Percentiles rank a stretch among this genome's conserved stretches.
Evolutionary conservation across 2,329 filamentous ascomycete genomes (phyloP).

Genomic region (Whalleya microplaca): DNA sequence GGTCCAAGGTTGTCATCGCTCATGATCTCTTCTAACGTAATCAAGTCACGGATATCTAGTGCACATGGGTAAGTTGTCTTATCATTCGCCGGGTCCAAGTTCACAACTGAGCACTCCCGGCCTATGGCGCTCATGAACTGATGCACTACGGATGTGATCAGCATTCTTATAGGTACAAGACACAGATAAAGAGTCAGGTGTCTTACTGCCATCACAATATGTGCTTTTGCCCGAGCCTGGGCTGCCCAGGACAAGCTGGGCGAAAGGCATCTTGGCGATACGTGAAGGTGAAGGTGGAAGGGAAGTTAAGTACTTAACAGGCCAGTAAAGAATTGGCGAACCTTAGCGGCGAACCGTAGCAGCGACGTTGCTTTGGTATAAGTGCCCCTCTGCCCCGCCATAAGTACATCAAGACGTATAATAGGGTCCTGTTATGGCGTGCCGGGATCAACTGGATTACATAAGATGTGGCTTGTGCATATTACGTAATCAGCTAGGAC

Average conservation of each 20-base stretch:
- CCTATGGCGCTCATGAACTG: constrained; percentile 97
- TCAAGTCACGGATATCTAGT: constrained; percentile 84
- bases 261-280: constrained; percentile 59
- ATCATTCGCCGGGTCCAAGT: constrained; percentile 97
- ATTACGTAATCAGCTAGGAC: too few relatives aligned
- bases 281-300: constrained; percentile 1
- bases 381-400: too few relatives aligned
- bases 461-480: too few relatives aligned
- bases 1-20: constrained; percentile 85
- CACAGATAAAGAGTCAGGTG: constrained; percentile 6
- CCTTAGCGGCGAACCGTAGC: too few relatives aligned
- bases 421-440: too few relatives aligned
- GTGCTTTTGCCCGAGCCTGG: constrained; percentile 96
- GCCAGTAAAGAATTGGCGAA: too few relatives aligned
- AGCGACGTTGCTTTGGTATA: too few relatives aligned
- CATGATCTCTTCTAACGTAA: constrained; percentile 96
- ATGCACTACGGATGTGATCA: constrained; percentile 64
- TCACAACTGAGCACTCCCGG: constrained; percentile 91
- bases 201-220: constrained; percentile 90
- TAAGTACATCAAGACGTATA: too few relatives aligned
- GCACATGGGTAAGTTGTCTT: constrained; percentile 86
- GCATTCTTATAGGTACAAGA: background rate
- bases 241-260: constrained; percentile 87
- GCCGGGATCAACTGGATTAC: too few relatives aligned
- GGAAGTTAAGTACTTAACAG: background rate